Conservation (phyloP, 108 stramenopile genomes). For the Cylindrotheca closterium region DNA sequence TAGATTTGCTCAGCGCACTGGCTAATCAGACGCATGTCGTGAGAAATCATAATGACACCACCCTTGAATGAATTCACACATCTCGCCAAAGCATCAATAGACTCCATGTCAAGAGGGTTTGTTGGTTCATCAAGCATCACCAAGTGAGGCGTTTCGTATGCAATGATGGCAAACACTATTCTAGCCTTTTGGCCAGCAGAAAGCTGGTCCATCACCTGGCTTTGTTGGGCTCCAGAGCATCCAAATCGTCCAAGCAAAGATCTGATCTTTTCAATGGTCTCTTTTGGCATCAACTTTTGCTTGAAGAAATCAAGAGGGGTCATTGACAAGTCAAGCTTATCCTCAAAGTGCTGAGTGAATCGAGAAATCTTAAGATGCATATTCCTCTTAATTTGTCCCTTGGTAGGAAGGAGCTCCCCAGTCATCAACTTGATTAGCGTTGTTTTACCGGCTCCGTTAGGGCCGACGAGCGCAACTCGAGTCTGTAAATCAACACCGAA, state of each 20-base stretch:
- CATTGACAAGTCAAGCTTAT: slow-evolving; percentile 94
- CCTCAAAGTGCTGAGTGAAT: slow-evolving; percentile 99
- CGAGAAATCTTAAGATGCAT: slow-evolving; percentile 90
- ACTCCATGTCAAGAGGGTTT: slow-evolving; percentile 95
- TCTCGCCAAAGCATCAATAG: slow-evolving; percentile 94
- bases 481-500: slow-evolving; percentile 90
- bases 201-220: slow-evolving; percentile 85
- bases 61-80: slow-evolving; percentile 97
- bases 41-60: slow-evolving; percentile 97
- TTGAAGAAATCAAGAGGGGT: slow-evolving; percentile 97
- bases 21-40: slow-evolving; percentile 99
- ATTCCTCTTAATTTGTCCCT: slow-evolving; percentile 91
- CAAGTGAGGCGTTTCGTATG: slow-evolving; percentile 93
- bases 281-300: slow-evolving; percentile 81
- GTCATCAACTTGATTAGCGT: slow-evolving; percentile 95
- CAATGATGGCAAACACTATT: slow-evolving; percentile 97
- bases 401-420: slow-evolving; percentile 88
- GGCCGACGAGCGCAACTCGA: slow-evolving; percentile 86
- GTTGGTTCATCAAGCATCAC: slow-evolving; percentile 99
- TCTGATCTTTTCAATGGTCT: slow-evolving; percentile 78
- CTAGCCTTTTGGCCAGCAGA: slow-evolving; percentile 97
- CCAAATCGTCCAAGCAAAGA: slow-evolving; percentile 93
- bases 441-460: slow-evolving; percentile 76
- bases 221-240: slow-evolving; percentile 86
- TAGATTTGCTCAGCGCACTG: slow-evolving; percentile 98